These are phyloP conservation scores for Graphilbum sp. DNA, from an alignment of 2,329 filamentous ascomycete species.

Conservation along the genomic window DNA sequence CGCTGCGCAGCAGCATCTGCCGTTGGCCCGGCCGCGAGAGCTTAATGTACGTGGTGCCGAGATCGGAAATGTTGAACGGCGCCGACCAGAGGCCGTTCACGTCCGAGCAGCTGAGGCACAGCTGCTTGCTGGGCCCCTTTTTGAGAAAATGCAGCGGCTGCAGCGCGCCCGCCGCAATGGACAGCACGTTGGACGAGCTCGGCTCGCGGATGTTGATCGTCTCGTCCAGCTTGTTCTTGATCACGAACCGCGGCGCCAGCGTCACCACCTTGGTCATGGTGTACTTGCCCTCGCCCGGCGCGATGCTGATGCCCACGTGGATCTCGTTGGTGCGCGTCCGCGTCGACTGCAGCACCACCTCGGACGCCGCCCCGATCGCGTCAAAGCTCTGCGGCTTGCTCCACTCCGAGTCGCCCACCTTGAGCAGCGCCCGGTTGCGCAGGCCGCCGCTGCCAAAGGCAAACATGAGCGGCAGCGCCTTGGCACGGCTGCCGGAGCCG, in stretches of 20 bases:
- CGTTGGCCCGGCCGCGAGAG: slow-evolving; percentile 79
- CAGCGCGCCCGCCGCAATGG: slow-evolving; percentile 59
- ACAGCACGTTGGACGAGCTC: slow-evolving; percentile 73
- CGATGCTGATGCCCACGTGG: slow-evolving; percentile 76
- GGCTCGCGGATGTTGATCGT: slow-evolving; percentile 83
- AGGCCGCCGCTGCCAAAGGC: slow-evolving; percentile 79
- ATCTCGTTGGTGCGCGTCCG: slow-evolving; percentile 57
- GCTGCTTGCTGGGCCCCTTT: slow-evolving; percentile 66
- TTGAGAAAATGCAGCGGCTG: slow-evolving; percentile 83
- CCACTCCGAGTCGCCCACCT: slow-evolving; percentile 82
- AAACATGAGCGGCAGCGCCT: slow-evolving; percentile 87
- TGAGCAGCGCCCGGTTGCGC: slow-evolving; percentile 76
- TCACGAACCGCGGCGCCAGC: slow-evolving; percentile 76
- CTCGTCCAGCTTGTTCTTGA: slow-evolving; percentile 85
- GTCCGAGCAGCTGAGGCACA: slow-evolving; percentile 84
- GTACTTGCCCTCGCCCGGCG: slow-evolving; percentile 91
- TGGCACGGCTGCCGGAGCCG: slow-evolving; percentile 27
- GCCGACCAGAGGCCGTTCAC: slow-evolving; percentile 97
- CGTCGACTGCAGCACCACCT: slow-evolving; percentile 65
- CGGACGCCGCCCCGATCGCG: slow-evolving; percentile 82
- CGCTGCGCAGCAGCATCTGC: slow-evolving; percentile 73
- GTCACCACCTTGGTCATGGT: slow-evolving; percentile 94
- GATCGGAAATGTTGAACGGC: slow-evolving; percentile 90
- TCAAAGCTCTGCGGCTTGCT: slow-evolving; percentile 97
- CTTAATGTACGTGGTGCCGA: slow-evolving; percentile 87